Evolutionary conservation across 148 eudicot species (phyloP).

Genomic region (Chenopodium quinoa): DNA sequence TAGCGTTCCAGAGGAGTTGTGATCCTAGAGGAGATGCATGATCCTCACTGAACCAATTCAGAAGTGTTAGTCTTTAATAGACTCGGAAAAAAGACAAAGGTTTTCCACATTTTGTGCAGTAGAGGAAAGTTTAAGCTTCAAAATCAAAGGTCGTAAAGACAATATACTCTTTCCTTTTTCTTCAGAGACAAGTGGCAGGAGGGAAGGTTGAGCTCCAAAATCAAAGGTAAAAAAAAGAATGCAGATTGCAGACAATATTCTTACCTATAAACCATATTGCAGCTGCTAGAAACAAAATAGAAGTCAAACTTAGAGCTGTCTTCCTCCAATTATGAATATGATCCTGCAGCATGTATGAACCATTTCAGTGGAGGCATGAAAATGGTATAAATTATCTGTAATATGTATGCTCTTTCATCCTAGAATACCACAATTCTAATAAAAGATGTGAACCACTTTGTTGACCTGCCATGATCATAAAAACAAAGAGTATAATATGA

Average conservation of each 20-base stretch:
- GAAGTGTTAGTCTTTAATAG: no score
- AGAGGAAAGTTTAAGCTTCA: no score
- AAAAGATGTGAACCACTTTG: background rate
- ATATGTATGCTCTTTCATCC: background rate
- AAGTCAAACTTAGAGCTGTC: constrained; percentile 66
- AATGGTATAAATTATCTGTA: background rate
- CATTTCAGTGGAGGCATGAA: background rate
- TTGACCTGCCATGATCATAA: background rate
- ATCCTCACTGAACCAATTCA: no score
- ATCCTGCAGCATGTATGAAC: constrained; percentile 53
- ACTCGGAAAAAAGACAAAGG: no score
- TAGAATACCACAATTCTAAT: background rate
- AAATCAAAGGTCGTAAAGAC: no score
- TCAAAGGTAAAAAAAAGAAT: background rate
- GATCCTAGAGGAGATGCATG: background rate
- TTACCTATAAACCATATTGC: constrained; percentile 77
- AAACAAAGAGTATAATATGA: background rate
- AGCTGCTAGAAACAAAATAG: constrained; percentile 82
- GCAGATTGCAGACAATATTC: constrained; percentile 3
- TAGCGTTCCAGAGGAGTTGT: no score
- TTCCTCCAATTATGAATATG: constrained; percentile 74
- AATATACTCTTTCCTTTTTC: no score
- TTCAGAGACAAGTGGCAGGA: background rate
- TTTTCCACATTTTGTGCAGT: no score
- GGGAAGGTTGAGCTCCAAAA: background rate